Conservation (phyloP, 2,329 filamentous ascomycete species). For the Ampelomyces quisqualis region DNA sequence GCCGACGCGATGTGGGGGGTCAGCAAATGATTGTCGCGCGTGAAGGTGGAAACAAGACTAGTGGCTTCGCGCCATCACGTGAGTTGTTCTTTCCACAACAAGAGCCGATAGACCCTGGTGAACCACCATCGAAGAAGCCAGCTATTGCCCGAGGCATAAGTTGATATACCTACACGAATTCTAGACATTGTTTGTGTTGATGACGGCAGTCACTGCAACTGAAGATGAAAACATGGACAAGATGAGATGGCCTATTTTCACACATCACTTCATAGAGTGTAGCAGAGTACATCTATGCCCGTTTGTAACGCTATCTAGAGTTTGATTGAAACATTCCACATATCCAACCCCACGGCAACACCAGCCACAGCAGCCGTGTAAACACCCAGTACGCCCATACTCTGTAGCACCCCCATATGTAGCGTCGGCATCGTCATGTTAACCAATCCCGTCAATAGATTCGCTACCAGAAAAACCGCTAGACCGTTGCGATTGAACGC, state of each 20-base stretch:
- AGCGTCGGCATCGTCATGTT: constrained; percentile 86
- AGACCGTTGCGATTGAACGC: constrained; percentile 90
- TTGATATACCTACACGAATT: constrained; percentile 5
- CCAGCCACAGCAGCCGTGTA: constrained; percentile 70
- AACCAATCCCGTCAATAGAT: constrained; percentile 82
- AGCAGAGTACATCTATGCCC: too few relatives aligned
- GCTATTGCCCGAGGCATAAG: too few relatives aligned
- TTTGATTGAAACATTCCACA: constrained; percentile 68
- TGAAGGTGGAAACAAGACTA: background rate
- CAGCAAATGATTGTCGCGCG: background rate
- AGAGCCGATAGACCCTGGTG: too few relatives aligned
- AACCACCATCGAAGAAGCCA: too few relatives aligned
- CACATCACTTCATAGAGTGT: too few relatives aligned
- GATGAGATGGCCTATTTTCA: too few relatives aligned
- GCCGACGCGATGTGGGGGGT: background rate
- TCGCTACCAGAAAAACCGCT: constrained; percentile 80
- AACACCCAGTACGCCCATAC: constrained; percentile 72
- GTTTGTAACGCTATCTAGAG: too few relatives aligned
- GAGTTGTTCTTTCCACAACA: too few relatives aligned
- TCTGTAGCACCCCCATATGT: constrained; percentile 61
- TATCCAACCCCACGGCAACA: constrained; percentile 67
- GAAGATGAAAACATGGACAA: too few relatives aligned
- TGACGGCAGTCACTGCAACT: too few relatives aligned
- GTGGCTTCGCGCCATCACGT: background rate
- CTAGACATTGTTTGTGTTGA: background rate